These are phyloP conservation scores for Pulchroboletus neoregius DNA, from an alignment of 1,284 basidiomycete species.

Conservation along the genomic window DNA sequence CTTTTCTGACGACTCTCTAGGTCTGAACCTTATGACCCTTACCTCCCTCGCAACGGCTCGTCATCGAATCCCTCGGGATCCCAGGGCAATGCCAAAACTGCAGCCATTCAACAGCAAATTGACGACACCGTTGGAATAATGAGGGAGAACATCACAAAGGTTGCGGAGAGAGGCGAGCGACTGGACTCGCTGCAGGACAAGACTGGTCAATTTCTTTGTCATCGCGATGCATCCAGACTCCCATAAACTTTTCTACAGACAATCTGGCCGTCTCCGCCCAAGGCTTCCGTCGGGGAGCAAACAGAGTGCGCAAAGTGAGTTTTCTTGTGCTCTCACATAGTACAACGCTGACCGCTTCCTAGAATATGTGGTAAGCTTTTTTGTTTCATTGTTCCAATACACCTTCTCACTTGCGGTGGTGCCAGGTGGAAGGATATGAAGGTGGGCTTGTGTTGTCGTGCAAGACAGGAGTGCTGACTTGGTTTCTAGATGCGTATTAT, in stretches of 20 bases:
- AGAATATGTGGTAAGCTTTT: constrained; percentile 80
- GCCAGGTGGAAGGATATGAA: constrained; percentile 97
- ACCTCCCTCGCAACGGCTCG: constrained; percentile 79
- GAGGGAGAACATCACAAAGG: constrained; percentile 96
- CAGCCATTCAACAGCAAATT: constrained; percentile 90
- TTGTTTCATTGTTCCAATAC: background rate
- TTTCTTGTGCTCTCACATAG: constrained; percentile 16
- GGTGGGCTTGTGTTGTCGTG: constrained; percentile 40
- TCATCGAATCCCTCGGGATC: constrained; percentile 52
- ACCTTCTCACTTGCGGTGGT: constrained; percentile 11
- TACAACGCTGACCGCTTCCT: constrained; percentile 18
- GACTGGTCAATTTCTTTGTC: constrained; percentile 67
- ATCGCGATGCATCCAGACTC: background rate
- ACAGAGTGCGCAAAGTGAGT: constrained; percentile 94
- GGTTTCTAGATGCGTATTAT: constrained; percentile 76
- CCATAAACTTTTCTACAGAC: constrained; percentile 48
- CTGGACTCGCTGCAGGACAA: constrained; percentile 96
- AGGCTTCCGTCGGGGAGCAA: constrained; percentile 96
- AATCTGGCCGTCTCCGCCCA: constrained; percentile 98
- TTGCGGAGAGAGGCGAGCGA: constrained; percentile 92
- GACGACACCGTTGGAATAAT: constrained; percentile 95
- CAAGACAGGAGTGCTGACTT: constrained; percentile 9
- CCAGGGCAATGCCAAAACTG: constrained; percentile 74
- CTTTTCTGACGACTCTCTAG: constrained; percentile 37
- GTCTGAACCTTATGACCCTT: constrained; percentile 96